Evolutionary conservation across 2,329 filamentous ascomycete species (phyloP).

Genomic region (Penicillium sp.): DNA sequence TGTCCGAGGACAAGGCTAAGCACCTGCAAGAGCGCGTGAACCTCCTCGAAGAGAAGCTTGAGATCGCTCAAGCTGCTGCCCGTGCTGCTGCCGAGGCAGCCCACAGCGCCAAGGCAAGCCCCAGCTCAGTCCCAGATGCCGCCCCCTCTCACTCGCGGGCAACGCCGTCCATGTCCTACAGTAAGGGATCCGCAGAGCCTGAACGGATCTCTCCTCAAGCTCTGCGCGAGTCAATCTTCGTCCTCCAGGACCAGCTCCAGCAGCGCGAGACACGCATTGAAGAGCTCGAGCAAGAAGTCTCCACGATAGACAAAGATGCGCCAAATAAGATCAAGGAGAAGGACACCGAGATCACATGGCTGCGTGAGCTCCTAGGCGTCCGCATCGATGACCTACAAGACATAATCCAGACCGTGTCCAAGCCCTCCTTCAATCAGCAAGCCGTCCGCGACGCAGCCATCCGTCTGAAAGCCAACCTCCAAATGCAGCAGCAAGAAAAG

Average conservation of each 20-base stretch:
- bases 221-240: slow-evolving; percentile 87
- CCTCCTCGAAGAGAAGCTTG: slow-evolving; percentile 81
- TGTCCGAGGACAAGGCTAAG: slow-evolving; percentile 75
- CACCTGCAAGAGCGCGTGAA: slow-evolving; percentile 76
- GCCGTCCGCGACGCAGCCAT: slow-evolving; percentile 83
- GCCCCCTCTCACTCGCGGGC: slow-evolving; percentile 34
- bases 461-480: slow-evolving; percentile 81
- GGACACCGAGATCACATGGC: slow-evolving; percentile 88
- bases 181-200: slow-evolving; percentile 47
- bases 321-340: slow-evolving; percentile 77
- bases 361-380: slow-evolving; percentile 84
- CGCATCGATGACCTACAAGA: slow-evolving; percentile 86
- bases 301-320: slow-evolving; percentile 64
- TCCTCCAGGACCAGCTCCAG: slow-evolving; percentile 91
- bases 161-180: slow-evolving; percentile 42
- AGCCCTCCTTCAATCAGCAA: slow-evolving; percentile 66
- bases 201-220: slow-evolving; percentile 92
- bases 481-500: slow-evolving; percentile 96
- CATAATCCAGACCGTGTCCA: slow-evolving; percentile 69
- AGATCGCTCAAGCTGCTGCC: slow-evolving; percentile 80
- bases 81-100: slow-evolving; percentile 71
- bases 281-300: slow-evolving; percentile 64
- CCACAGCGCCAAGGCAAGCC: slow-evolving; percentile 47
- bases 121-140: slow-evolving; percentile 24
- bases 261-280: slow-evolving; percentile 87